Conservation (phyloP, 495 filamentous ascomycete genomes). For the Neurospora discreta region DNA sequence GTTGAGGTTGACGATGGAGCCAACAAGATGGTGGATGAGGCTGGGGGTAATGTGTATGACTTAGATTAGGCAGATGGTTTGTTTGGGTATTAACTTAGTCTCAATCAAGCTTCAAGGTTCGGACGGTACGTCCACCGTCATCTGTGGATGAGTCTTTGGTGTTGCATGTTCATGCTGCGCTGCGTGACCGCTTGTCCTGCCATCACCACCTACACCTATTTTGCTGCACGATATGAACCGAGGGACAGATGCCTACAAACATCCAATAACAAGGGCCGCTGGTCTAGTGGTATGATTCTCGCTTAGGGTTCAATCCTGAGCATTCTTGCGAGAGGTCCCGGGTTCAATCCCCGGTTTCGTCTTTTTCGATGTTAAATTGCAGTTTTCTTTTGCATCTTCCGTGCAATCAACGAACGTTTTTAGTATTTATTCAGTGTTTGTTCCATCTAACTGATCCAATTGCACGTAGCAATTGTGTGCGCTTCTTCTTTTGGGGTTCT, state of each 20-base stretch:
- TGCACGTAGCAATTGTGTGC: too few species aligned
- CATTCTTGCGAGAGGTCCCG: not conserved
- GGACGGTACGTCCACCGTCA: not conserved
- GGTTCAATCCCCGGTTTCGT: not conserved
- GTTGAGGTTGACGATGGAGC: not conserved
- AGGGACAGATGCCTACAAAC: rapidly evolving
- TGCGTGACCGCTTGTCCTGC: too few species aligned
- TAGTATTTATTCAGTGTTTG: too few species aligned
- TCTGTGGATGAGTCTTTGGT: too few species aligned
- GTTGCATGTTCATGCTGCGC: too few species aligned
- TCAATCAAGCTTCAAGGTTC: too few species aligned
- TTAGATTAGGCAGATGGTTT: not conserved
- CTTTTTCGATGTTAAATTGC: not conserved
- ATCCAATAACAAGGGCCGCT: not conserved
- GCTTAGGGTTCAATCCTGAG: not conserved
- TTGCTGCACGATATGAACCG: too few species aligned
- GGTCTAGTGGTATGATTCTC: not conserved
- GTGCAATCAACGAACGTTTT: too few species aligned
- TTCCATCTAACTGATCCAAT: too few species aligned
- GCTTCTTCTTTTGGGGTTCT: too few species aligned
- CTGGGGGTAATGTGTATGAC: not conserved
- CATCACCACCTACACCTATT: too few species aligned
- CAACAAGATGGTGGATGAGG: not conserved
- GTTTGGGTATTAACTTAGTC: not conserved
- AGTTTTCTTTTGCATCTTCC: not conserved